Evolutionary conservation across 2,329 filamentous ascomycete genomes (phyloP), one percentile per base, ranked within the genome.

Genomic region (Fusarium denticulatum): DNA sequence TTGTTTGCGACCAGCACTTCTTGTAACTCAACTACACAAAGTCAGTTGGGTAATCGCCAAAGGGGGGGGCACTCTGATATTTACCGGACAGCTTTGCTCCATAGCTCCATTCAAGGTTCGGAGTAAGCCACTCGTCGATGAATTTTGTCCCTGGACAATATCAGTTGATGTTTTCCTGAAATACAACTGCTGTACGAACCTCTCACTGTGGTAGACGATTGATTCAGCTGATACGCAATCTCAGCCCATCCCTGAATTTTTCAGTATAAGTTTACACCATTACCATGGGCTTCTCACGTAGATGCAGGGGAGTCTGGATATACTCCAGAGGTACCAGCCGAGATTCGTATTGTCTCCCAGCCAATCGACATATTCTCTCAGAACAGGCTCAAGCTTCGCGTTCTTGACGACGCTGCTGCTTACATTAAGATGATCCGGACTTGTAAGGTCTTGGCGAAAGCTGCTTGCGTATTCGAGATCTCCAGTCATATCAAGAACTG

Each of bases 211-310:
- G 7, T 50, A 7, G 47, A 7, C 0, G 47, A 50, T 3, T 32
- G 8, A 20, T 50, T 32, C 7, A 50, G 15, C 15, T 50, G 47
- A 50, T 32, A 24, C 0, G 47, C 47, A 32, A 50, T 50, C 11
- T 50, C 47, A 32, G 47, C 47, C 47, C 47, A 50, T 50, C 28
- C 47, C 28, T 32, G 28, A 7, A 24, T 5, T 2, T 12, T 4
- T 50, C 2, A 32, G 28, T 10, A 14, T 0, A 7, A 10, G 11
- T 24, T 7, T 5, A 5, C 15, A 7, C 0, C 4, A 0, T 0
- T 14, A 8, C 0, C 0, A 3, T 10, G 1, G 4, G 3, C 0
- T 5, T 2, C 46, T 32, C 2, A 24, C 47, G 0, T 50, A 50
- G 22, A 32, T 50, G 0, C 28, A 50, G 2, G 47, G 28, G 28